Evolutionary conservation across 257 asterid genomes (phyloP).

Genomic region (Fraxinus anomala): DNA sequence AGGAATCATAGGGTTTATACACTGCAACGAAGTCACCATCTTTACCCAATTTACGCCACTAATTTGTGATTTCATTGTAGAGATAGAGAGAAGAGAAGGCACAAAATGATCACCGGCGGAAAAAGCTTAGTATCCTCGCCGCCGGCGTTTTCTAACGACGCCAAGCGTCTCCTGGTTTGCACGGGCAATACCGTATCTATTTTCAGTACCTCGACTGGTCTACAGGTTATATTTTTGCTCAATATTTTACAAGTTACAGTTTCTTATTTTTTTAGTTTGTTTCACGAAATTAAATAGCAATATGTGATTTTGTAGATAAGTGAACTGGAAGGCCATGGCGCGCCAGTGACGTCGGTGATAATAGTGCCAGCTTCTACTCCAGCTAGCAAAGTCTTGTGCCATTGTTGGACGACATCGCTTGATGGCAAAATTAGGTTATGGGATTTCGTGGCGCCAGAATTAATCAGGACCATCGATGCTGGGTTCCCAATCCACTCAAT

Average conservation of each 20-base stretch:
- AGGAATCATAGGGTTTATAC: neutral
- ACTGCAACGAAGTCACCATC: neutral
- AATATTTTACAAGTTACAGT: neutral
- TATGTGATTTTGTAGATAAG: constrained; percentile 45
- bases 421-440: constrained; percentile 89
- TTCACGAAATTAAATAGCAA: neutral
- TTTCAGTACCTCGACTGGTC: constrained; percentile 88
- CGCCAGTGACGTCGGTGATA: constrained; percentile 75
- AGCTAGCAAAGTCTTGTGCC: constrained; percentile 50
- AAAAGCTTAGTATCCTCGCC: constrained; percentile 70
- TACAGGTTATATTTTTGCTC: constrained; percentile 49
- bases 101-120: constrained; percentile 70
- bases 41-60: neutral
- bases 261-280: neutral
- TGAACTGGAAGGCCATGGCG: constrained; percentile 85
- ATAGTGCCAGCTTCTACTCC: constrained; percentile 67
- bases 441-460: constrained; percentile 77
- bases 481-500: constrained; percentile 66
- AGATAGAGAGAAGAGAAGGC: neutral
- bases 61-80: neutral
- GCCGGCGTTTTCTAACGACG: constrained; percentile 94
- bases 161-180: constrained; percentile 75
- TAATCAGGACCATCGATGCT: constrained; percentile 60
- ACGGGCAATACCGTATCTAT: constrained; percentile 82
- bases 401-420: constrained; percentile 90